phyloP scores from a whole-genome alignment of 2,329 filamentous ascomycete genomes.

The Gliomastix tumulicola region DNA sequence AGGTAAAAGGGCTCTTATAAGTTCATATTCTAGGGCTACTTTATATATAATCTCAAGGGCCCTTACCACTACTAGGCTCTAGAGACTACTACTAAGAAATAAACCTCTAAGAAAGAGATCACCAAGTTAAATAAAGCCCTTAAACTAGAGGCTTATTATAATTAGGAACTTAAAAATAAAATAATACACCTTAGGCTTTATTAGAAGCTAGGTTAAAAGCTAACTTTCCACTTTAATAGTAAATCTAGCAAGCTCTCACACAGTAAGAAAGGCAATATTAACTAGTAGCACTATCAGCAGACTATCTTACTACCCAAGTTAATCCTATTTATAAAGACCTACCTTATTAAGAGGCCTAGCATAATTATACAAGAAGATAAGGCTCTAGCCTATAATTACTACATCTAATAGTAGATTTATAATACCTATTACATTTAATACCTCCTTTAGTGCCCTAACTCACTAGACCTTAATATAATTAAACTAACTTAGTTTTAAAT shows the following conservation, averaged over 20 bases:
- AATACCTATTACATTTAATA: background rate
- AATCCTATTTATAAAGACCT: background rate
- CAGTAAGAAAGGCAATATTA: background rate
- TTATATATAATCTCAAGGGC: constrained; percentile 4
- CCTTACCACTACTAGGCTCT: constrained; percentile 2
- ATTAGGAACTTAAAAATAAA: constrained; percentile 1
- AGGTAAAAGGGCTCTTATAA: constrained; percentile 1
- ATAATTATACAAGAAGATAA: background rate
- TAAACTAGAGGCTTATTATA: background rate
- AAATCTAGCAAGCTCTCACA: background rate
- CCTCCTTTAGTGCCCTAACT: background rate
- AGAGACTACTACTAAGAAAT: constrained; percentile 2
- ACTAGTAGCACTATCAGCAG: background rate
- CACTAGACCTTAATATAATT: background rate
- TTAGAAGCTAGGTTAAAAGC: background rate
- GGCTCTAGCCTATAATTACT: background rate
- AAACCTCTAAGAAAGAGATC: background rate
- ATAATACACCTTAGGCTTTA: background rate
- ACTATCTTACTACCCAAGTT: background rate
- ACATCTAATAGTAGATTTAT: background rate
- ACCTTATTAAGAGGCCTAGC: background rate
- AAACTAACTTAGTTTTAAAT: background rate
- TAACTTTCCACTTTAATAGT: background rate
- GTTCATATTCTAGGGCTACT: constrained; percentile 3
- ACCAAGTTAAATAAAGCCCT: constrained; percentile 2